Conservation (phyloP, 768 basidiomycete genomes). For the Suillus luteus region DNA sequence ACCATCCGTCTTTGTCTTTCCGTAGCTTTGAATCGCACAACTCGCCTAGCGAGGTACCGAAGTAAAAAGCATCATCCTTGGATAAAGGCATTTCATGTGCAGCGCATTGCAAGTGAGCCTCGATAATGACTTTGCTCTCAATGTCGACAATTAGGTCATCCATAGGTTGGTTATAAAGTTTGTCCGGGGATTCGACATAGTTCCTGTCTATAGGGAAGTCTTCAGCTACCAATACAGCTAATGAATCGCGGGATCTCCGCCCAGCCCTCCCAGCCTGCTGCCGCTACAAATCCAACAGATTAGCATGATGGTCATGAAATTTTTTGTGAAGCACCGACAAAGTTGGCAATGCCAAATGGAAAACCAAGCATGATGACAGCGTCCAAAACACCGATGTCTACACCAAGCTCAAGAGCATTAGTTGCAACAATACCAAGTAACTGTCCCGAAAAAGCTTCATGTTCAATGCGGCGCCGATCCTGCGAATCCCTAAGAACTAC, state of each 20-base stretch:
- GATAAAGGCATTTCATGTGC: conserved; percentile 83
- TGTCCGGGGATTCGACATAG: conserved; percentile 67
- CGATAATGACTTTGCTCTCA: conserved; percentile 72
- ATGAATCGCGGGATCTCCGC: conserved; percentile 74
- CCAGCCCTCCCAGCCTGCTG: conserved; percentile 92
- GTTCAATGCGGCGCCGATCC: conserved; percentile 84
- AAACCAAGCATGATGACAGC: conserved; percentile 90
- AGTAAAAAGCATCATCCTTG: conserved; percentile 65
- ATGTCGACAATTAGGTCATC: conserved; percentile 72
- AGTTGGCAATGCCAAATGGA: conserved; percentile 76
- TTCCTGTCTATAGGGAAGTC: conserved; percentile 71
- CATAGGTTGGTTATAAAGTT: conserved; percentile 63
- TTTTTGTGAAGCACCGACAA: conserved; percentile 49
- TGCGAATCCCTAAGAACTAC: conserved; percentile 25
- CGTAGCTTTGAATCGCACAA: conserved; percentile 63
- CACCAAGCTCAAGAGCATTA: conserved; percentile 87
- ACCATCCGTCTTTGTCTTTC: conserved; percentile 84
- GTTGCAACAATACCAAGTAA: conserved; percentile 87
- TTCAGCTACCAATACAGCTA: conserved; percentile 75
- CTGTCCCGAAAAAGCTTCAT: conserved; percentile 82
- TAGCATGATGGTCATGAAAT: not conserved
- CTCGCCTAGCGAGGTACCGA: conserved; percentile 60
- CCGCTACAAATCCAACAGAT: conserved; percentile 44
- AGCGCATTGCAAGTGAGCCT: conserved; percentile 88
- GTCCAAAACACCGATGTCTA: conserved; percentile 89